These are phyloP conservation scores for Fonsecaea pugnacius DNA, from an alignment of 2,329 filamentous ascomycete genomes.

Conservation along the genomic window DNA sequence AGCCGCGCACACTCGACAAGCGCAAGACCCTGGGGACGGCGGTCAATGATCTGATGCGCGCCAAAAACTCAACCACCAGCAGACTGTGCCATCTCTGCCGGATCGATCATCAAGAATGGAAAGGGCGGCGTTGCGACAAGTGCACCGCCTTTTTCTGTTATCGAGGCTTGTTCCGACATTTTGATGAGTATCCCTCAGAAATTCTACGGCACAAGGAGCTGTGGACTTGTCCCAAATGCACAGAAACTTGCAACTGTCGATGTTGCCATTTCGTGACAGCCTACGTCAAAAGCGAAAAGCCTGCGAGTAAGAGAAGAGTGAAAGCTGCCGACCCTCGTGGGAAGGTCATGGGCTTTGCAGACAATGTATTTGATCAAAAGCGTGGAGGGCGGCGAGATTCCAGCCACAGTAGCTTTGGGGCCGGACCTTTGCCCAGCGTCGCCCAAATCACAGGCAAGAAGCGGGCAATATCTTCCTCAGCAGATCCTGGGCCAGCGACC, in stretches of 20 bases:
- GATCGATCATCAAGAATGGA: constrained; percentile 44
- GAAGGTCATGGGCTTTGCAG: constrained; percentile 44
- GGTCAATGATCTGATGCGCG: constrained; percentile 41
- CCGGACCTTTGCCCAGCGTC: constrained; percentile 18
- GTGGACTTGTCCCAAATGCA: constrained; percentile 45
- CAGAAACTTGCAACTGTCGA: constrained; percentile 44
- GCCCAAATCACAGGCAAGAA: constrained; percentile 35
- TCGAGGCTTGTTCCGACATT: constrained; percentile 45
- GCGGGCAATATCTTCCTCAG: constrained; percentile 32
- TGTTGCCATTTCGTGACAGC: constrained; percentile 44
- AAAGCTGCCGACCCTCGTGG: constrained; percentile 43
- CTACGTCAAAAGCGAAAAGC: constrained; percentile 44
- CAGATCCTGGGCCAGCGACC: constrained; percentile 30
- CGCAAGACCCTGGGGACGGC: constrained; percentile 39
- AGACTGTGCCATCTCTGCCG: constrained; percentile 45
- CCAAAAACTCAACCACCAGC: constrained; percentile 35
- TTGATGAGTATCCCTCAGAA: constrained; percentile 42
- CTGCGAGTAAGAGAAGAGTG: constrained; percentile 41
- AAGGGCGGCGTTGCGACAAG: constrained; percentile 42
- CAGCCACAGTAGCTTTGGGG: constrained; percentile 11
- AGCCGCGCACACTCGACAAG: constrained; percentile 36
- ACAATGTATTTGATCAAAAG: constrained; percentile 47
- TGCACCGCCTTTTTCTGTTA: constrained; percentile 46
- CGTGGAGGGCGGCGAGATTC: constrained; percentile 39
- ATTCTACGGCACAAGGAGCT: constrained; percentile 40